phyloP scores from a whole-genome alignment of 75 land plant species.

The Azolla pinnata region DNA sequence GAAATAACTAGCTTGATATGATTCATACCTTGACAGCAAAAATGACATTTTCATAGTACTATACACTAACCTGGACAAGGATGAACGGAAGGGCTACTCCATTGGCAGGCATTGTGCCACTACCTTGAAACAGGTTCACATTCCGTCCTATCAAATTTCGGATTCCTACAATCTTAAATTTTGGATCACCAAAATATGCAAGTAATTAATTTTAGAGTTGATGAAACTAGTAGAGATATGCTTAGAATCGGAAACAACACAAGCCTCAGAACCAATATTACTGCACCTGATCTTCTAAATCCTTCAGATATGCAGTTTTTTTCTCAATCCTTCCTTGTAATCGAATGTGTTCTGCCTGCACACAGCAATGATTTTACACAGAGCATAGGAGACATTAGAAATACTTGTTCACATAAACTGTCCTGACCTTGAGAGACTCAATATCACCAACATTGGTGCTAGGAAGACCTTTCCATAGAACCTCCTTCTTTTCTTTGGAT shows the following conservation, averaged over 20 bases:
- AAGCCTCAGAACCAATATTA: no score
- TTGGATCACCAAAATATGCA: background rate
- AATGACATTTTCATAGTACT: background rate
- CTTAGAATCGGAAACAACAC: no score
- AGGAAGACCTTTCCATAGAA: slow-evolving; percentile 31
- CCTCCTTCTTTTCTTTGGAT: slow-evolving; percentile 32
- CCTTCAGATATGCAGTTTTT: slow-evolving; percentile 19
- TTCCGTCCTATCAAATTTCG: slow-evolving; percentile 7
- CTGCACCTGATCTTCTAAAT: slow-evolving; percentile 31
- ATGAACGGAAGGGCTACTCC: slow-evolving; percentile 19
- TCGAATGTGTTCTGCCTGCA: slow-evolving; percentile 16
- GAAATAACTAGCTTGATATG: no score
- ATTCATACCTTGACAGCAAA: no score
- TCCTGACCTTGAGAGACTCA: slow-evolving; percentile 25
- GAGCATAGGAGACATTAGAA: background rate
- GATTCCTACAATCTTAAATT: slow-evolving; percentile 6
- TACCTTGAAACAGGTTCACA: slow-evolving; percentile 6
- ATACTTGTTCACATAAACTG: background rate
- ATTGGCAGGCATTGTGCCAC: slow-evolving; percentile 10
- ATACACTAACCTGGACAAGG: slow-evolving; percentile 14
- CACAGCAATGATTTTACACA: background rate
- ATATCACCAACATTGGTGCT: slow-evolving; percentile 10
- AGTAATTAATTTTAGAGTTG: background rate
- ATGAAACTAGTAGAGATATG: background rate
- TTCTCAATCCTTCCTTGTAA: slow-evolving; percentile 20